These are phyloP conservation scores for Fusarium sp. DNA, from an alignment of 2,329 filamentous ascomycete species.

Conservation along the genomic window DNA sequence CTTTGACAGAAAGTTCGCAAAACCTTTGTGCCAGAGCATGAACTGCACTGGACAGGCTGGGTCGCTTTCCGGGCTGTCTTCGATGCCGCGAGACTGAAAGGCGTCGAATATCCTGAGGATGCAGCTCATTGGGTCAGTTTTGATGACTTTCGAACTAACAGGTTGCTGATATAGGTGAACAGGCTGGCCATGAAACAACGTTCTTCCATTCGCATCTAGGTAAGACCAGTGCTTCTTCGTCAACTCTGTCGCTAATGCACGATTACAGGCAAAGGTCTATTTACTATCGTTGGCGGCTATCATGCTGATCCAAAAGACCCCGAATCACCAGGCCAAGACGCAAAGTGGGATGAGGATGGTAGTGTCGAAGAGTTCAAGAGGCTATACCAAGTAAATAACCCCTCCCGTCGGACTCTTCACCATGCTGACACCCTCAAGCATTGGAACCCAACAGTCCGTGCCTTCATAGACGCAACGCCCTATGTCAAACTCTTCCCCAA, in stretches of 20 bases:
- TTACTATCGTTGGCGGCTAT: background rate
- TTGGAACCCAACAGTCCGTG: constrained; percentile 45
- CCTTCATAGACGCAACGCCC: constrained; percentile 40
- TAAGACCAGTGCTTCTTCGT: rapidly evolving
- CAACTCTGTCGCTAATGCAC: background rate
- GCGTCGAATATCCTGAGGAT: background rate
- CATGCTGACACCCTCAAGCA: background rate
- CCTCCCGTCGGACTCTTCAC: background rate
- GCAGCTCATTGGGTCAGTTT: background rate
- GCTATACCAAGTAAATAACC: background rate
- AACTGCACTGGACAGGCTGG: background rate
- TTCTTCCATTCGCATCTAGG: background rate
- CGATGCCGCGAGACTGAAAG: background rate
- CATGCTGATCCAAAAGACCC: background rate
- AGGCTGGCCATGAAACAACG: background rate
- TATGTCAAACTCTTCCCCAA: constrained; percentile 49
- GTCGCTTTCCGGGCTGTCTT: background rate
- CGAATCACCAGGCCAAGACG: rapidly evolving
- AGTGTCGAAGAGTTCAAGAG: background rate
- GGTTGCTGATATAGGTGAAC: background rate
- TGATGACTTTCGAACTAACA: rapidly evolving
- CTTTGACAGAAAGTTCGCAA: background rate
- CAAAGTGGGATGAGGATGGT: background rate
- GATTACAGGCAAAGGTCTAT: background rate
- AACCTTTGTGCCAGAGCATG: background rate